Conservation (phyloP, 78 protist species). For the Guillardia theta region DNA sequence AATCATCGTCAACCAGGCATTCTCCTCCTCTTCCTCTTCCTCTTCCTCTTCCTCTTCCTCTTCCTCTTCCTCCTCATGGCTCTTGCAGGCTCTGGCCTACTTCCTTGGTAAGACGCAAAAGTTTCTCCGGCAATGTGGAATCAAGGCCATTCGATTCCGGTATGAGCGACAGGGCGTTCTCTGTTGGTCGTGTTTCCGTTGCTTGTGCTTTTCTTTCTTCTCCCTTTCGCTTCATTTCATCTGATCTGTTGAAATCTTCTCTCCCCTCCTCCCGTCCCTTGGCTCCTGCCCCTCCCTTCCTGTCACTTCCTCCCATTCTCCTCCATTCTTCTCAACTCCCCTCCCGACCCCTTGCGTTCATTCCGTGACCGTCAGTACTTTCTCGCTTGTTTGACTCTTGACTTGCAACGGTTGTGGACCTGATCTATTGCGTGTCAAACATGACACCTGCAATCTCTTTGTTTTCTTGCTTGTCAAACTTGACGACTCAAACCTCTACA, state of each 20-base stretch:
- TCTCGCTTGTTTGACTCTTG: too few relatives aligned
- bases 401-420: too few relatives aligned
- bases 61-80: neutral
- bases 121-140: neutral
- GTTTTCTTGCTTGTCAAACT: too few relatives aligned
- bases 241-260: neutral
- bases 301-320: neutral
- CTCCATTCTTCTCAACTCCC: neutral
- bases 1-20: neutral
- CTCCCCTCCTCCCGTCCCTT: neutral
- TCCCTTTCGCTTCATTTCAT: neutral
- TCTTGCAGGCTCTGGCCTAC: neutral
- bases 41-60: neutral
- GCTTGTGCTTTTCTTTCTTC: neutral
- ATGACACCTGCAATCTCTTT: too few relatives aligned
- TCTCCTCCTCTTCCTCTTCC: neutral
- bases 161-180: neutral
- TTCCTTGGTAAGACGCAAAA: neutral
- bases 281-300: neutral
- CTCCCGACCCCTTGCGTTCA: too few relatives aligned
- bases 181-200: neutral
- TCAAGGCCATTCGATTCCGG: neutral
- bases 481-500: neutral
- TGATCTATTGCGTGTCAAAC: too few relatives aligned
- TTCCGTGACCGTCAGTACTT: too few relatives aligned